These are phyloP conservation scores for Cyanidium caldarium DNA, from an alignment of 23 red algal genomes.

Conservation along the genomic window DNA sequence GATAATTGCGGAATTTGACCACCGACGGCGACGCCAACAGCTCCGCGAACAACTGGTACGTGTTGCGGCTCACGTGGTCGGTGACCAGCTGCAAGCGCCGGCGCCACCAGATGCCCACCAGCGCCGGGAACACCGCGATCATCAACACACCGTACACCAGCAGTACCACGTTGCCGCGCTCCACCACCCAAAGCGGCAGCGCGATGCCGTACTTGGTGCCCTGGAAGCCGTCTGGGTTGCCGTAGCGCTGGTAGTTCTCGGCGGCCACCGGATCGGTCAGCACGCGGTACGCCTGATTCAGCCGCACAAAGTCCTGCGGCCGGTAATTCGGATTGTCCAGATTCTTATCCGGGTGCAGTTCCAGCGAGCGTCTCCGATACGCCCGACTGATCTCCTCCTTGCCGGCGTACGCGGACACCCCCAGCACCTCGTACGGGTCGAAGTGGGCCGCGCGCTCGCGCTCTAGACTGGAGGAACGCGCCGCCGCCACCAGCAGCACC, in stretches of 20 bases:
- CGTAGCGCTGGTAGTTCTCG: constrained; percentile 79
- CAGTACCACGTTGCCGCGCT: constrained; percentile 44
- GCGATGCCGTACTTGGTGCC: constrained; percentile 50
- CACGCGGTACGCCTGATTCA: constrained; percentile 65
- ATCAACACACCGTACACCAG: constrained; percentile 29
- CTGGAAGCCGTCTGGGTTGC: constrained; percentile 86
- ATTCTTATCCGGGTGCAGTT: constrained; percentile 95
- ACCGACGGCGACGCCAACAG: not conserved
- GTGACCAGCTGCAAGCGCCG: constrained; percentile 32
- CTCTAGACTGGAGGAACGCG: not conserved
- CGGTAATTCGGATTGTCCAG: constrained; percentile 29
- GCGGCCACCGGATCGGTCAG: constrained; percentile 56
- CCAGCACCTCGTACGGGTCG: constrained; percentile 78
- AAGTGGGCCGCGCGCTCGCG: constrained; percentile 31
- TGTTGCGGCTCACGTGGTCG: constrained; percentile 30
- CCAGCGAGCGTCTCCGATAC: constrained; percentile 47
- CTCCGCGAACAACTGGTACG: constrained; percentile 30
- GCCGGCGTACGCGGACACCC: constrained; percentile 9
- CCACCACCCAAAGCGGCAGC: constrained; percentile 42
- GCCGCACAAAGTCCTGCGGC: constrained; percentile 52
- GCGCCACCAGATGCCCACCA: constrained; percentile 68
- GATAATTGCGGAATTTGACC: not conserved
- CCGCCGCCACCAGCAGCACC: constrained; percentile 9
- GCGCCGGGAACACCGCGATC: constrained; percentile 30
- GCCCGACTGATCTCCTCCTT: constrained; percentile 45